Evolutionary conservation across 202 grass and related monocot species (phyloP).

Genomic region (Zizania palustris): DNA sequence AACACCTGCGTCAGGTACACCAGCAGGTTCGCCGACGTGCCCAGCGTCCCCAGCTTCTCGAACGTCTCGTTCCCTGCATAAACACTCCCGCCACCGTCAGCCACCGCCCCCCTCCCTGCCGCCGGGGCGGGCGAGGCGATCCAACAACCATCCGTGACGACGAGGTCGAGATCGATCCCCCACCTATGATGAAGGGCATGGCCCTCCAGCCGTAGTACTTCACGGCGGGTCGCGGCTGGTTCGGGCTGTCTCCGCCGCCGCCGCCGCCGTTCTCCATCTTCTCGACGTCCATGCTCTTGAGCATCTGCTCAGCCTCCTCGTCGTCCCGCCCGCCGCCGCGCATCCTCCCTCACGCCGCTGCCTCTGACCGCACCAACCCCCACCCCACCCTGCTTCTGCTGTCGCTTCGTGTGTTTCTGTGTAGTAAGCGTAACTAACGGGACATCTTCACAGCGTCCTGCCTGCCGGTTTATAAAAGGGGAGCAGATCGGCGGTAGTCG

Average conservation of each 20-base stretch:
- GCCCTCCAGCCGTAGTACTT: conserved; percentile 82
- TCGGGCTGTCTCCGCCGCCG: conserved; percentile 34
- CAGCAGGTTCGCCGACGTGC: conserved; percentile 79
- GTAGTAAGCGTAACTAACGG: too few relatives aligned
- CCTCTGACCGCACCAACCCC: not conserved
- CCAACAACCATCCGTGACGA: not conserved
- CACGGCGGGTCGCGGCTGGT: conserved; percentile 36
- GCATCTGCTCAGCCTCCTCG: conserved; percentile 54
- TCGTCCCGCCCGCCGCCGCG: conserved; percentile 46
- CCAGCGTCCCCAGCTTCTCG: conserved; percentile 86
- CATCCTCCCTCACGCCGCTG: conserved; percentile 16
- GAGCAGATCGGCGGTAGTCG: not conserved
- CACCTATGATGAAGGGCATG: conserved; percentile 93
- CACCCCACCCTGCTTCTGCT: too few relatives aligned
- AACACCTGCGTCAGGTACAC: conserved; percentile 91
- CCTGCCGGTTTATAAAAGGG: conserved; percentile 40
- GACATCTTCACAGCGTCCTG: not conserved
- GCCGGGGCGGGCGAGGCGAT: too few relatives aligned
- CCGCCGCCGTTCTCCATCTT: conserved; percentile 56
- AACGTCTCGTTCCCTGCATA: conserved; percentile 92
- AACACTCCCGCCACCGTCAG: not conserved
- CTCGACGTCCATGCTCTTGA: conserved; percentile 64
- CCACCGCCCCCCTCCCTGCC: not conserved
- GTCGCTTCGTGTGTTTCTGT: too few relatives aligned
- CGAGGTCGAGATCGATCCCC: not conserved